Evolutionary conservation across 2,329 filamentous ascomycete genomes (phyloP), one percentile per base, ranked within the genome.

Genomic region (Pestalotiopsis sp.): DNA sequence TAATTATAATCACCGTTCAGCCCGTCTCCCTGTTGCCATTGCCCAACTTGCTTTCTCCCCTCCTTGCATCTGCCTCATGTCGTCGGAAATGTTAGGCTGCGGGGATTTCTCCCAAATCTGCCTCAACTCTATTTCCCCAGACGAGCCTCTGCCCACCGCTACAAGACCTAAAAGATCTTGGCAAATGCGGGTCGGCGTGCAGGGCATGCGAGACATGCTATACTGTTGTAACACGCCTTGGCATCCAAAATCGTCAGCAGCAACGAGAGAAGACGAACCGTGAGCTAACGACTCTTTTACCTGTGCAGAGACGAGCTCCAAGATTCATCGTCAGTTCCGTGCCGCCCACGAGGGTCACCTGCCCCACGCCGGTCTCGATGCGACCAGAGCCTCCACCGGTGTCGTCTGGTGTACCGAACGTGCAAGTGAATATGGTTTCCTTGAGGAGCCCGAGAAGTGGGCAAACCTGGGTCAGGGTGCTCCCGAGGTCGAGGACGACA

Each of bases 381-480:
- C 94, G 67, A 92, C 90, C 70, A 90, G 94, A 80, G 92, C 94
- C 59, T 97, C 93, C 17, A 98, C 95, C 14, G 95, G 95, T 81
- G 95, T 98, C 3, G 93, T 98, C 72, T 98, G 95, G 95, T 94
- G 92, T 73, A 94, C 91, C 3, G 93, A 96, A 82, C 91, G 93
- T 74, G 95, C 95, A 67, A 89, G 90, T 79, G 94, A 98, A 82
- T 93, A 95, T 82, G 95, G 95, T 75, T 98, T 92, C 83, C 84
- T 90, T 64, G 95, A 98, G 3, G 87, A 95, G 73, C 95, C 94
- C 12, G 87, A 92, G 2, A 82, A 86, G 72, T 98, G 95, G 95
- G 94, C 95, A 69, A 98, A 98, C 79, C 85, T 98, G 66, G 95
- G 95, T 39, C 95, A 98, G 83, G 95, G 95, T 74, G 95, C 95